Conservation (phyloP, 805 yeast species). For the Candida tibetensis region DNA sequence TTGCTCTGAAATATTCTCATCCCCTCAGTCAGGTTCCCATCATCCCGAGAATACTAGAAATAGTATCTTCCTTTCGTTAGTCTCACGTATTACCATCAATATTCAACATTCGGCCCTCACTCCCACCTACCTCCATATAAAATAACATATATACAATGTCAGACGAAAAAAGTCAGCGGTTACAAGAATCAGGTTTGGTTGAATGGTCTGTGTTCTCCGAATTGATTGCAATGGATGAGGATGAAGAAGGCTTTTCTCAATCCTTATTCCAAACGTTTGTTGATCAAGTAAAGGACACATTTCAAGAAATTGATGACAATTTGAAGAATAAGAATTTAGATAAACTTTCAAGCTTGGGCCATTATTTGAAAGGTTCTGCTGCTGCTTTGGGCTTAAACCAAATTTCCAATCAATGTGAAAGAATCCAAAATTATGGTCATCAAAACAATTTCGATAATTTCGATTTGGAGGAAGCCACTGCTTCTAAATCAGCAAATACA, state of each 20-base stretch:
- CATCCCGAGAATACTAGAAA: too few relatives aligned
- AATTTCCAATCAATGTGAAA: constrained; percentile 85
- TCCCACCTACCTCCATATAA: too few relatives aligned
- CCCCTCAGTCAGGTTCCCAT: too few relatives aligned
- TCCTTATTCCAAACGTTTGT: constrained; percentile 78
- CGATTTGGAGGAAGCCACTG: constrained; percentile 18
- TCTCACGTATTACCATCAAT: too few relatives aligned
- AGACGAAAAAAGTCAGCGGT: constrained; percentile 17
- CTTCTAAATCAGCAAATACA: constrained; percentile 27
- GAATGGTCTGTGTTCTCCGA: constrained; percentile 90
- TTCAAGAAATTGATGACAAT: constrained; percentile 64
- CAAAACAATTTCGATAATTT: constrained; percentile 40
- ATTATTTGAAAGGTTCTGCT: constrained; percentile 91
- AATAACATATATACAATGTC: too few relatives aligned
- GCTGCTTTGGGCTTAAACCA: constrained; percentile 86
- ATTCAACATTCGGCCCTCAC: too few relatives aligned
- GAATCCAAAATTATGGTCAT: constrained; percentile 87
- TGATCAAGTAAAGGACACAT: constrained; percentile 84
- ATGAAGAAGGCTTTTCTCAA: constrained; percentile 85
- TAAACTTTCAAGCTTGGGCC: constrained; percentile 75
- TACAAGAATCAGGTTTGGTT: constrained; percentile 61
- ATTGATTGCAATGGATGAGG: constrained; percentile 92
- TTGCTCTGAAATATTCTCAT: too few relatives aligned
- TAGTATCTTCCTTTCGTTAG: too few relatives aligned
- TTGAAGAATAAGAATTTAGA: constrained; percentile 47